Conservation (phyloP, 768 basidiomycete species). For the Chlorophyllum brunneum region DNA sequence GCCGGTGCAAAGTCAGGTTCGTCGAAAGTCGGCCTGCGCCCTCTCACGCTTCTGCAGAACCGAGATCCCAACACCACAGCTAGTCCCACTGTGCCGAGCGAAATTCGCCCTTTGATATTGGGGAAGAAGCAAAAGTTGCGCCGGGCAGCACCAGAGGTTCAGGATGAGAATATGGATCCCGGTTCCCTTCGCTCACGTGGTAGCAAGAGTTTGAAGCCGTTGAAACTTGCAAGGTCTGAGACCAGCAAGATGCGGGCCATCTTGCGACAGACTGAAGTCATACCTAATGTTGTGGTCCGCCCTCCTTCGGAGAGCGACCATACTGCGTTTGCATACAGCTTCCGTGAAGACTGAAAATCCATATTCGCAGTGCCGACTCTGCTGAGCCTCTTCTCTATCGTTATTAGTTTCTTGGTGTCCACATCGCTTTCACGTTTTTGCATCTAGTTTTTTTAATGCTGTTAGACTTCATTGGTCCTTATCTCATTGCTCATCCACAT, state of each 20-base stretch:
- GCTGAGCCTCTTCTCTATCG: constrained; percentile 13
- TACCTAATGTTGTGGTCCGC: constrained; percentile 59
- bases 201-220: constrained; percentile 51
- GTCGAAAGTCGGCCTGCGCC: constrained; percentile 49
- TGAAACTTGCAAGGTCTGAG: constrained; percentile 59
- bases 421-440: too few relatives aligned
- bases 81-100: constrained; percentile 13
- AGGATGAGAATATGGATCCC: constrained; percentile 39
- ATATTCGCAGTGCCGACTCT: constrained; percentile 8
- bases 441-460: too few relatives aligned
- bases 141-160: constrained; percentile 21
- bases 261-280: constrained; percentile 49
- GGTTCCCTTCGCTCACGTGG: constrained; percentile 23
- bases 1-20: constrained; percentile 31
- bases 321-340: constrained; percentile 39
- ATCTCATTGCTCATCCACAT: too few relatives aligned
- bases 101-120: constrained; percentile 52
- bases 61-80: constrained; percentile 34
- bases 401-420: too few relatives aligned
- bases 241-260: constrained; percentile 58
- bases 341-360: constrained; percentile 31
- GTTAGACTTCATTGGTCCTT: too few relatives aligned
- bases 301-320: constrained; percentile 53
- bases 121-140: constrained; percentile 50
- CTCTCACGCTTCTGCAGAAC: constrained; percentile 60